phyloP scores from a whole-genome alignment of 305 asterid genomes.

The Fraxinus greggii region DNA sequence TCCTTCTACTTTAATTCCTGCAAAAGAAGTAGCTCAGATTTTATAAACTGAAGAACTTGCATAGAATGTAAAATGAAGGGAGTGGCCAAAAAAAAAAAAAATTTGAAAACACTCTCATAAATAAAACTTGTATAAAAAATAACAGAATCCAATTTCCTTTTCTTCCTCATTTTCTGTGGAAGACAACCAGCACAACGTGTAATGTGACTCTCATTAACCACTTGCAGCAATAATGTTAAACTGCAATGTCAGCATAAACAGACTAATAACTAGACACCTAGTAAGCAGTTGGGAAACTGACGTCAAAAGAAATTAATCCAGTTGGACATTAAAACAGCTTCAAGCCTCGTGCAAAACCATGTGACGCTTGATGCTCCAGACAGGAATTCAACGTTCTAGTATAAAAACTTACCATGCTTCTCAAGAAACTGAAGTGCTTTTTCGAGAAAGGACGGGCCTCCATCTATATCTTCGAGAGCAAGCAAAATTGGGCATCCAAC shows the following conservation, averaged over 20 bases:
- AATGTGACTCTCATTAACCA: slow-evolving; percentile 6
- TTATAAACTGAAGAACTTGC: slow-evolving; percentile 16
- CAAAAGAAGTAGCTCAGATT: slow-evolving; percentile 19
- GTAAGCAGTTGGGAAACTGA: slow-evolving; percentile 9
- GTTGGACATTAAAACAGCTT: slow-evolving; percentile 7
- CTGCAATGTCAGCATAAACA: background rate
- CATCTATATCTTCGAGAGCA: slow-evolving; percentile 97
- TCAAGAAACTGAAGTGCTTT: slow-evolving; percentile 97
- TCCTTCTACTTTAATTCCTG: slow-evolving; percentile 91
- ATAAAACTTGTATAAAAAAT: background rate
- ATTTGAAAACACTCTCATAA: background rate
- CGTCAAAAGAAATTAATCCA: slow-evolving; percentile 3
- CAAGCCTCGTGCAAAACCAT: slow-evolving; percentile 22
- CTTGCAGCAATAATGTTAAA: slow-evolving; percentile 5
- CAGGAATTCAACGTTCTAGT: slow-evolving; percentile 18
- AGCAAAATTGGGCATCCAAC: slow-evolving; percentile 98
- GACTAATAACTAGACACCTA: slow-evolving; percentile 8
- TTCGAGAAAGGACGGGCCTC: slow-evolving; percentile 96
- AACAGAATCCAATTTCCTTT: background rate
- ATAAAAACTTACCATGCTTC: slow-evolving; percentile 64
- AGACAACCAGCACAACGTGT: background rate
- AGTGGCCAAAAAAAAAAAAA: background rate
- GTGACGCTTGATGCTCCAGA: slow-evolving; percentile 3
- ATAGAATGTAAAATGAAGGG: background rate
- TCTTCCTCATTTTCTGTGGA: slow-evolving; percentile 1